These are phyloP conservation scores for Plectosphaerella plurivora DNA, from an alignment of 2,329 filamentous ascomycete species.

Conservation along the genomic window DNA sequence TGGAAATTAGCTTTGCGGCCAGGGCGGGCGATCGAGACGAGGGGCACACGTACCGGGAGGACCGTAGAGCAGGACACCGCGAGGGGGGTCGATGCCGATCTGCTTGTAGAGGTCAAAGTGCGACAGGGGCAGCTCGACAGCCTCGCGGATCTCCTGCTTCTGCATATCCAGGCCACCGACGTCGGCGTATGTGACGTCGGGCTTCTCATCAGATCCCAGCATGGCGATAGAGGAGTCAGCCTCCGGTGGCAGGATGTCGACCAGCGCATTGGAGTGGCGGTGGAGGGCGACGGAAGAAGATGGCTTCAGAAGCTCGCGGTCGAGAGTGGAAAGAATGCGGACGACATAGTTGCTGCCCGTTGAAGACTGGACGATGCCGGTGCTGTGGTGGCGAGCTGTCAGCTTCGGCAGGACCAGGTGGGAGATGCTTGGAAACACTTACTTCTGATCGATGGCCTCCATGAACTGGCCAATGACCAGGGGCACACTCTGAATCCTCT, in stretches of 20 bases:
- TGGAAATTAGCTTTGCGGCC: conserved; percentile 37
- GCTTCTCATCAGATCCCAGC: conserved; percentile 95
- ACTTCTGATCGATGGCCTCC: conserved; percentile 99
- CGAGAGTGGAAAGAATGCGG: conserved; percentile 94
- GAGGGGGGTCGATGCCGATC: conserved; percentile 96
- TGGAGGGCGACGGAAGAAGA: conserved; percentile 97
- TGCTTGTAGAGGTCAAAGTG: conserved; percentile 99
- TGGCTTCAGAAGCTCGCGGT: conserved; percentile 96
- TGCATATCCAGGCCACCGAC: conserved; percentile 99
- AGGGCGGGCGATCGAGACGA: no score
- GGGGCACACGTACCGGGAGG: conserved; percentile 2
- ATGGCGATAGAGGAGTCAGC: conserved; percentile 98
- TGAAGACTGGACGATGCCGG: conserved; percentile 96
- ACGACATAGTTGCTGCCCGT: conserved; percentile 99
- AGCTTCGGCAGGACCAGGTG: not conserved
- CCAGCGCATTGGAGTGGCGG: conserved; percentile 95
- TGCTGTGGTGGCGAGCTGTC: conserved; percentile 50
- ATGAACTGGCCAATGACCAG: conserved; percentile 99
- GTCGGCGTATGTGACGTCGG: conserved; percentile 95
- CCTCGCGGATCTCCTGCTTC: conserved; percentile 98
- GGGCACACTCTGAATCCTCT: conserved; percentile 97
- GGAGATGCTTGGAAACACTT: conserved; percentile 26
- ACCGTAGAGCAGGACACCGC: conserved; percentile 83
- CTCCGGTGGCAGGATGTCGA: conserved; percentile 98
- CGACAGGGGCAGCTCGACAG: conserved; percentile 91